phyloP scores from a whole-genome alignment of 768 basidiomycete genomes.

The Cytidiella melzeri region DNA sequence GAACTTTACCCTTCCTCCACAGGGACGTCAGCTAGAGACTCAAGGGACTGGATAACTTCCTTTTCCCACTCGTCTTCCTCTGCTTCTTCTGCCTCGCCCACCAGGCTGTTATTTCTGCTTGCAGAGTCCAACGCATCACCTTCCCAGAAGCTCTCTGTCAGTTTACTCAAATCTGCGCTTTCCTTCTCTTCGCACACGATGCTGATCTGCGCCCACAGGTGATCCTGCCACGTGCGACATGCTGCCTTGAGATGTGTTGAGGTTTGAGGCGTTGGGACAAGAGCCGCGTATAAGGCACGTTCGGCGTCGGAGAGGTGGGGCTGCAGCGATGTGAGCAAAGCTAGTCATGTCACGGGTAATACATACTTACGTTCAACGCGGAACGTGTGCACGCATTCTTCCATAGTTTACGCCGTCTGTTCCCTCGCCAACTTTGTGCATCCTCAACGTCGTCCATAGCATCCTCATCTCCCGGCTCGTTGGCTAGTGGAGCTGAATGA shows the following conservation, averaged over 20 bases:
- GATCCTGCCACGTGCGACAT: constrained; percentile 91
- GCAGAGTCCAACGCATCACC: constrained; percentile 27
- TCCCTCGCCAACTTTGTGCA: constrained; percentile 61
- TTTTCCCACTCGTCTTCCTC: constrained; percentile 58
- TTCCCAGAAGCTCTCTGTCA: constrained; percentile 77
- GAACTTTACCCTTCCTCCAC: constrained; percentile 71
- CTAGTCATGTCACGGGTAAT: not conserved
- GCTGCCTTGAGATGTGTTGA: constrained; percentile 59
- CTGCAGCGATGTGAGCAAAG: constrained; percentile 26
- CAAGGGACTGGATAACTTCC: constrained; percentile 54
- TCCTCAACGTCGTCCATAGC: constrained; percentile 39
- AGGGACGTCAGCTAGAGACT: constrained; percentile 48
- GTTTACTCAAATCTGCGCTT: constrained; percentile 55
- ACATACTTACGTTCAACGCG: constrained; percentile 60
- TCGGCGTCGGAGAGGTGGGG: constrained; percentile 60
- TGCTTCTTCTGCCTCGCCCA: constrained; percentile 21
- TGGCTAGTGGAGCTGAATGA: constrained; percentile 29
- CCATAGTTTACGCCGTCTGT: constrained; percentile 76
- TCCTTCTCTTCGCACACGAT: constrained; percentile 78
- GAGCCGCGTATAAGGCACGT: constrained; percentile 82
- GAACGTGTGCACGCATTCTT: constrained; percentile 78
- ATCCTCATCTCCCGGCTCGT: constrained; percentile 43
- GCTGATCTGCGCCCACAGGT: constrained; percentile 87
- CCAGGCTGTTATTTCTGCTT: not conserved
- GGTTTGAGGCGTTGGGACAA: constrained; percentile 69